phyloP scores from a whole-genome alignment of 1,284 basidiomycete species.

The Hymenochaete sp. region DNA sequence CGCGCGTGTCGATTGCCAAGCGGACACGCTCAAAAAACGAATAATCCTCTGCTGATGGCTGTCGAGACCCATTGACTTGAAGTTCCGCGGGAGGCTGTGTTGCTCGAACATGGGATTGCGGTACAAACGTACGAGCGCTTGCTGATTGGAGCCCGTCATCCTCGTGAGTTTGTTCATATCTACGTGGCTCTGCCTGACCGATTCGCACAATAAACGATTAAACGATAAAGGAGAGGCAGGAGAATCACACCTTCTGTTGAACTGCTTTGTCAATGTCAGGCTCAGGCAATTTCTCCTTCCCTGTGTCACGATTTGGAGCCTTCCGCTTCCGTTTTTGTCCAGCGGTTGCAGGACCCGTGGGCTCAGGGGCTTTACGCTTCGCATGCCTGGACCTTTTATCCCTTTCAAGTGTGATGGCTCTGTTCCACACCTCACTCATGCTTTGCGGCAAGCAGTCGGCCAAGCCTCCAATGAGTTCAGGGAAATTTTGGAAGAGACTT shows the following conservation, averaged over 20 bases:
- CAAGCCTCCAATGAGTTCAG: slow-evolving; percentile 87
- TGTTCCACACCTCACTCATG: slow-evolving; percentile 12
- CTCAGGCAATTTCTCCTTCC: slow-evolving; percentile 24
- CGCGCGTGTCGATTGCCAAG: slow-evolving; percentile 78
- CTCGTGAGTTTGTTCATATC: slow-evolving; percentile 16
- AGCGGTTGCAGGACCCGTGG: slow-evolving; percentile 21
- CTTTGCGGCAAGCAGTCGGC: slow-evolving; percentile 74
- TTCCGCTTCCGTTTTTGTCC: slow-evolving; percentile 57
- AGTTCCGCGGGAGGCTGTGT: slow-evolving; percentile 17
- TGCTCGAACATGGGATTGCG: slow-evolving; percentile 13
- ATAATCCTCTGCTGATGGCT: slow-evolving; percentile 56
- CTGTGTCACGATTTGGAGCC: slow-evolving; percentile 34
- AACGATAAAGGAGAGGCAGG: background rate
- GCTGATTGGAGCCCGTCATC: slow-evolving; percentile 6
- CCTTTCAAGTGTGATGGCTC: slow-evolving; percentile 6
- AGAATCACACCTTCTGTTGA: slow-evolving; percentile 7
- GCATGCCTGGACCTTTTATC: slow-evolving; percentile 9
- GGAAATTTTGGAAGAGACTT: slow-evolving; percentile 78
- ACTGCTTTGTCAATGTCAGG: background rate
- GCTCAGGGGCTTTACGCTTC: slow-evolving; percentile 23
- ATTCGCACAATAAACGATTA: background rate
- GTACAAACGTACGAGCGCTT: slow-evolving; percentile 19
- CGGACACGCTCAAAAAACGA: slow-evolving; percentile 94
- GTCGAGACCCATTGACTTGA: slow-evolving; percentile 23
- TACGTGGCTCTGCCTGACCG: slow-evolving; percentile 17